Evolutionary conservation across 1,284 basidiomycete genomes (phyloP), one percentile per base, ranked within the genome.

Genomic region (Thelephora terrestris): DNA sequence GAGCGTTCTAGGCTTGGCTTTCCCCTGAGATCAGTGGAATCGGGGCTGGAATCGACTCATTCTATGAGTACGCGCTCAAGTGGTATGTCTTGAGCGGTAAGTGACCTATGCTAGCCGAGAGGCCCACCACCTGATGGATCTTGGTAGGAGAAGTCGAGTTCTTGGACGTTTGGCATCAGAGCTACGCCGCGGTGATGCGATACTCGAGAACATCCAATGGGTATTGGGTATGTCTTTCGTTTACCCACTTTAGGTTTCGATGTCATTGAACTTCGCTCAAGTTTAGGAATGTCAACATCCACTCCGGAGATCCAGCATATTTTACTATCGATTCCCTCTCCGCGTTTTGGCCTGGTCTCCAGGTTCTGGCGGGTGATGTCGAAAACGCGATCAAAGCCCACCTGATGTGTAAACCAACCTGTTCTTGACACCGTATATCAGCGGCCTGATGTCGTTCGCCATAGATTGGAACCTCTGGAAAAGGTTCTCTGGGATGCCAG

Each of bases 31-130:
- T 85, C 5, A 84, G 81, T 29, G 79, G 86, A 4, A 86, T 93
- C 32, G 92, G 93, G 24, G 93, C 93, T 12, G 93, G 93, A 1
- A 83, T 94, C 46, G 92, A 96, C 63, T 92, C 89, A 7, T 95
- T 93, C 63, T 93, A 86, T 61, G 93, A 97, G 65, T 95, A 93
- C 62, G 90, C 87, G 16, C 62, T 90, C 43, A 90, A 88, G 61
- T 89, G 85, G 82, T 94, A 92, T 57, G 84, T 96, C 42, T 63
- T 95, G 61, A 89, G 89, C 53, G 88, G 90, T 90, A 57, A 42
- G 76, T 71, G 27, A 29, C 24, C 16, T 45, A 12, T 24, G 17
- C 34, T 47, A 20, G 10, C 34, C n/a, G 25, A 46, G 16, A 37
- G 43, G 21, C 39, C 14, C 27, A 23, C 35, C 29, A 12, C 37